Evolutionary conservation across 1,284 basidiomycete genomes (phyloP).

Genomic region (Cutaneotrichosporon dermatis): DNA sequence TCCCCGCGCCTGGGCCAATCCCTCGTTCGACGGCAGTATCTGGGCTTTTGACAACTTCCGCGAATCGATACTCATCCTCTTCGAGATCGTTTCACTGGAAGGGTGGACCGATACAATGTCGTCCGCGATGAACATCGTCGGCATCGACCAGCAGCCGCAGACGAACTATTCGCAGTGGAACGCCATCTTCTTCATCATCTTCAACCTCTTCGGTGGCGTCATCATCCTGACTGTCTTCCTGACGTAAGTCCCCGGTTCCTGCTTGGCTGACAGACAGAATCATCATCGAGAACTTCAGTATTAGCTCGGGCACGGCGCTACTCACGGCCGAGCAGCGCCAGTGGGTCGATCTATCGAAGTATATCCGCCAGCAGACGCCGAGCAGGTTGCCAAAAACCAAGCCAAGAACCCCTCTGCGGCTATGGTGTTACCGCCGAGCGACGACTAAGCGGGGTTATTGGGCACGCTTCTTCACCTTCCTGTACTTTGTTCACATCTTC

Average conservation of each 20-base stretch:
- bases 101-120: conserved; percentile 94
- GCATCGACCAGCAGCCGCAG: conserved; percentile 63
- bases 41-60: conserved; percentile 92
- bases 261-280: conserved; percentile 53
- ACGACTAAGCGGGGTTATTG: conserved; percentile 92
- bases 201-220: conserved; percentile 86
- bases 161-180: conserved; percentile 71
- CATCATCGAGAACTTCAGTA: conserved; percentile 91
- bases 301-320: conserved; percentile 75
- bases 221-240: conserved; percentile 85
- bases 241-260: conserved; percentile 54
- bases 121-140: conserved; percentile 74
- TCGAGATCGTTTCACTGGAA: conserved; percentile 93
- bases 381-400: conserved; percentile 55
- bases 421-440: conserved; percentile 90
- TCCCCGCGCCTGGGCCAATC: conserved; percentile 86
- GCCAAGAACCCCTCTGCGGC: conserved; percentile 52
- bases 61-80: conserved; percentile 81
- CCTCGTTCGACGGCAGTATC: conserved; percentile 63
- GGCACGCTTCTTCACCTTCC: conserved; percentile 72
- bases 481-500: conserved; percentile 79
- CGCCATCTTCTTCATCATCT: conserved; percentile 87
- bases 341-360: conserved; percentile 89
- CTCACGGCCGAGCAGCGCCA: conserved; percentile 85
- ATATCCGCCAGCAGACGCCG: conserved; percentile 81